Evolutionary conservation across 1,284 basidiomycete species (phyloP), one percentile per base, ranked within the genome.

Genomic region (Chondrostereum purpureum): DNA sequence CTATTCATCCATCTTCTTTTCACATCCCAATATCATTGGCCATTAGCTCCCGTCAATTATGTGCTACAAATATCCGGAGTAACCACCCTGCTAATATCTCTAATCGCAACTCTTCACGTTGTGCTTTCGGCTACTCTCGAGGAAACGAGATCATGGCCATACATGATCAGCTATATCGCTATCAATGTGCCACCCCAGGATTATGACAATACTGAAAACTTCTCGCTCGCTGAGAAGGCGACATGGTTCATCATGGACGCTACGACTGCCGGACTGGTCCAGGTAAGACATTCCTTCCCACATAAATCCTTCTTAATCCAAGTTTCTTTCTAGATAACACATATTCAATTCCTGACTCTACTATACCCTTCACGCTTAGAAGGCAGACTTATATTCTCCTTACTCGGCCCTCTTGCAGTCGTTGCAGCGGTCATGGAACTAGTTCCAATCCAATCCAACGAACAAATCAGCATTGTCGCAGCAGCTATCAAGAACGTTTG

Each of bases 281-380:
- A 95, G 72, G 91, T 88, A 49, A 47, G 27, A 77, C 60, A 14
- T 19, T 33, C 3, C 22, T 23, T 37, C 5, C 13, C n/a, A n/a
- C n/a, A n/a, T 20, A 8, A 24, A 5, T 19, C 12, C 37, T 42
- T 31, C 48, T 39, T 23, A 23, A 18, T 10, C 16, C 17, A 20
- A 47, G 8, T 27, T 22, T 44, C 34, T 45, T 34, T 44, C 6
- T 60, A 96, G 90, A 86, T 92, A 49, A 96, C 95, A 0, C 94
- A 99, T 66, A 97, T 99, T 45, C 96, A 99, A 63, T 98, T 98
- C 66, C 73, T 99, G 46, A 96, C 95, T 2, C 77, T 99, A 4
- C 77, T 99, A 14, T 99, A 92, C 61, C 95, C 95, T 1, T 98
- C 96, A 3, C 71, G 77, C n/a, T 78, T 95, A 27, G 96, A 99